Evolutionary conservation across 1,284 basidiomycete species (phyloP).

Genomic region (Heimioporus retisporus): DNA sequence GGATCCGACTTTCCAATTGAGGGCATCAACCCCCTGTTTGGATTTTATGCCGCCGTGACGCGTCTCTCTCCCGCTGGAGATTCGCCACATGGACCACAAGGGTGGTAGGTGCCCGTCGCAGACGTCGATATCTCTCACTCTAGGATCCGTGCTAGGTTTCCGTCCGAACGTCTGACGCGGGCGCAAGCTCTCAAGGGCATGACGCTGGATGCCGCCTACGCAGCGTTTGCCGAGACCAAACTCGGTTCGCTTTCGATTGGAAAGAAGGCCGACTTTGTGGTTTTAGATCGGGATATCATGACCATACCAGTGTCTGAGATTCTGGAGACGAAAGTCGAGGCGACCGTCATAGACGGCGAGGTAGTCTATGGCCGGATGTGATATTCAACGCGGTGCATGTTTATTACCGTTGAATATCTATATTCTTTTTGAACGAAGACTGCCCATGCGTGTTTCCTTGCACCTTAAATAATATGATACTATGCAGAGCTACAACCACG

Average conservation of each 20-base stretch:
- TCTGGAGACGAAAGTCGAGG: conserved; percentile 62
- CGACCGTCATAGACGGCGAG: conserved; percentile 81
- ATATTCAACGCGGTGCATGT: too few relatives aligned
- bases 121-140: too few relatives aligned
- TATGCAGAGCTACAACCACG: not conserved
- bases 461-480: not conserved
- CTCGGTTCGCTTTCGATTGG: conserved; percentile 78
- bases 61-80: conserved; percentile 74
- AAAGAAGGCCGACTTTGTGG: conserved; percentile 89
- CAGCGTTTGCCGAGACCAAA: conserved; percentile 80
- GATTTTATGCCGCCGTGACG: conserved; percentile 90
- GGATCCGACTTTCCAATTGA: conserved; percentile 96
- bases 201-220: conserved; percentile 90
- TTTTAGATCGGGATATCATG: conserved; percentile 87
- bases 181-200: conserved; percentile 85
- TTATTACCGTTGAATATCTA: too few relatives aligned
- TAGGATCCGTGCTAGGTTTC: conserved; percentile 61
- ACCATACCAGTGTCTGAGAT: conserved; percentile 67
- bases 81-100: conserved; percentile 84
- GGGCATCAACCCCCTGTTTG: conserved; percentile 80
- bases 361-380: conserved; percentile 64
- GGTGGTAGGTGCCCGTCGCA: conserved; percentile 70
- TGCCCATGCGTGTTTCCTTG: too few relatives aligned
- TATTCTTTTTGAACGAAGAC: too few relatives aligned
- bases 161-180: conserved; percentile 77